Evolutionary conservation across 768 basidiomycete species (phyloP), one percentile per base, ranked within the genome.

Genomic region (Rhodotorula kratochvilovae): DNA sequence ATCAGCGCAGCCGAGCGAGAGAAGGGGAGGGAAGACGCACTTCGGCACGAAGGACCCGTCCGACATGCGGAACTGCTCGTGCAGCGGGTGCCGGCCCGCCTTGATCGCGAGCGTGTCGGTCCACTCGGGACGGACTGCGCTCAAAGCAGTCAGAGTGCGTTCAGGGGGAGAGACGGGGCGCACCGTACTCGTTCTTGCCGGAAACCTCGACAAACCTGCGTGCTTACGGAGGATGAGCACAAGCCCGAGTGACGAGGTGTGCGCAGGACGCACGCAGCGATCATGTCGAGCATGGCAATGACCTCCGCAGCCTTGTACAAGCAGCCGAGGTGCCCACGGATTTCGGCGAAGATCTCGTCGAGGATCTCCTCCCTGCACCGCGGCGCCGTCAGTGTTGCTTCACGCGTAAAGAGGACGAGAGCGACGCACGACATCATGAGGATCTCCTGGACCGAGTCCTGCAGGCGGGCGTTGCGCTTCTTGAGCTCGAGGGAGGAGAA

Each of bases 271-370:
- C 93, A 95, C 10, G 90, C 87, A 86, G 89, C 89, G 5, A 98
- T 80, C 84, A 98, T 89, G 78, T 99, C 96, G 2, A 95, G 81
- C 66, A 92, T 82, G 0, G 93, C 91, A 29, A 92, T 90, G 33
- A 92, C 92, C 82, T 98, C 96, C 0, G 91, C 90, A 13, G 90
- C 89, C 68, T 90, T 89, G 82, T 95, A 95, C 35, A 99, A 82
- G 51, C 87, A 88, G 35, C 91, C 89, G 51, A 93, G 85, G 67
- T 90, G 83, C 0, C 82, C 82, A 1, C 94, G 76, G 59, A 97
- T 86, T 57, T 88, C 85, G 0, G 83, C 82, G 3, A 91, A 85
- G 35, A 98, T 82, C 54, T 89, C 88, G 71, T 89, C 85, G 56
- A 97, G 88, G 61, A 93, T 88, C 71, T 91, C 92, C 64, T 63